These are phyloP conservation scores for Penicillium lividum DNA, from an alignment of 495 filamentous ascomycete species.

Conservation along the genomic window DNA sequence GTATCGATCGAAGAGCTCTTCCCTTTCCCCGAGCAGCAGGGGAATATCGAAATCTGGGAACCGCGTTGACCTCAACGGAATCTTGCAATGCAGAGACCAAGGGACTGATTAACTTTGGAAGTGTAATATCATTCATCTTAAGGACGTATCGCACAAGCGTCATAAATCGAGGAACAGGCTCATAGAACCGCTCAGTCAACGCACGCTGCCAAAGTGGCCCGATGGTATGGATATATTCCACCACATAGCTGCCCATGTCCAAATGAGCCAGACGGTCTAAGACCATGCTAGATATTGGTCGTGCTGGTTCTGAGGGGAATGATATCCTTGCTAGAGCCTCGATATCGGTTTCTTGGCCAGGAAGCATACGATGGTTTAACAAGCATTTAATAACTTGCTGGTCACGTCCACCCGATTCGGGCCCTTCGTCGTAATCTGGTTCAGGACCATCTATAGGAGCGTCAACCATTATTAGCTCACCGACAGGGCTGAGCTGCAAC, in stretches of 20 bases:
- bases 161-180: conserved; percentile 59
- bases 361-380: conserved; percentile 54
- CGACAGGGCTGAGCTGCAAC: conserved; percentile 51
- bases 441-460: conserved; percentile 23
- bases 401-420: conserved; percentile 12
- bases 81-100: conserved; percentile 56
- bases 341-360: conserved; percentile 53
- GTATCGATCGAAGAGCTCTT: conserved; percentile 42
- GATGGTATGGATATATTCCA: conserved; percentile 54
- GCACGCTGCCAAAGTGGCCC: conserved; percentile 63
- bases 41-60: conserved; percentile 52
- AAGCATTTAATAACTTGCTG: conserved; percentile 56
- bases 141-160: conserved; percentile 57
- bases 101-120: conserved; percentile 50
- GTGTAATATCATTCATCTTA: conserved; percentile 46
- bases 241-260: conserved; percentile 46
- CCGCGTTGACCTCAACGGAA: conserved; percentile 58
- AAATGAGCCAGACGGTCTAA: conserved; percentile 52
- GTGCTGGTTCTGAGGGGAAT: conserved; percentile 56
- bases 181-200: conserved; percentile 59
- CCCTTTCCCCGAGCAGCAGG: conserved; percentile 41
- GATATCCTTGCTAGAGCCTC: conserved; percentile 50
- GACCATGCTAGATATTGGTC: conserved; percentile 57
- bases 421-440: conserved; percentile 16
- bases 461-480: conserved; percentile 30